Conservation (phyloP, 164 flowering plant species). For the Magnolia changhungtana region DNA sequence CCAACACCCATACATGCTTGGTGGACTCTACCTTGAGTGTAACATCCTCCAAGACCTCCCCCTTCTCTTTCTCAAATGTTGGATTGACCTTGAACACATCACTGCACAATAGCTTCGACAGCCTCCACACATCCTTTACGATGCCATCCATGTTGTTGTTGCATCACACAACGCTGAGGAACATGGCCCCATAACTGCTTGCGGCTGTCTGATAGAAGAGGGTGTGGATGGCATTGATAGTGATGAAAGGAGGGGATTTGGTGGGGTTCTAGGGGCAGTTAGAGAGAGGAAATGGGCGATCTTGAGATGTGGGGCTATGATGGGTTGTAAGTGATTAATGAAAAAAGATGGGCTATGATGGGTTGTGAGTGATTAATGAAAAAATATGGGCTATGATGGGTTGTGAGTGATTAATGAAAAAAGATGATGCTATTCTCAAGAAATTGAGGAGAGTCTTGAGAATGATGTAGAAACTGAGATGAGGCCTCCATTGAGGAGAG, state of each 20-base stretch:
- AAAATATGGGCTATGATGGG: conserved; percentile 4
- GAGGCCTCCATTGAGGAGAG: too few species aligned
- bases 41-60: conserved; percentile 35
- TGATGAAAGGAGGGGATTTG: conserved; percentile 7
- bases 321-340: neutral
- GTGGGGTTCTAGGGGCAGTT: conserved; percentile 1
- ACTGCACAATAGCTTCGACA: conserved; percentile 29
- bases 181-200: conserved; percentile 62
- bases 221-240: conserved; percentile 9
- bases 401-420: conserved; percentile 2
- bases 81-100: conserved; percentile 24
- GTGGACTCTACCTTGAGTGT: conserved; percentile 38
- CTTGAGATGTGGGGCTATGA: neutral
- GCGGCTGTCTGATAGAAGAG: conserved; percentile 29
- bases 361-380: neutral
- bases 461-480: too few species aligned
- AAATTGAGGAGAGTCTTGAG: conserved; percentile 20
- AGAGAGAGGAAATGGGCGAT: conserved; percentile 9
- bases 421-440: conserved; percentile 12
- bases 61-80: conserved; percentile 30
- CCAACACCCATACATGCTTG: conserved; percentile 38
- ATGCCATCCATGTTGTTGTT: conserved; percentile 30
- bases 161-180: conserved; percentile 40
- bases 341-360: too few species aligned
- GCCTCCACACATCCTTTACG: conserved; percentile 37